Percentiles rank a stretch among this genome's conserved stretches.
These are phyloP conservation scores for Solanum appendiculatum DNA, from an alignment of 257 asterid genomes.

Conservation along the genomic window DNA sequence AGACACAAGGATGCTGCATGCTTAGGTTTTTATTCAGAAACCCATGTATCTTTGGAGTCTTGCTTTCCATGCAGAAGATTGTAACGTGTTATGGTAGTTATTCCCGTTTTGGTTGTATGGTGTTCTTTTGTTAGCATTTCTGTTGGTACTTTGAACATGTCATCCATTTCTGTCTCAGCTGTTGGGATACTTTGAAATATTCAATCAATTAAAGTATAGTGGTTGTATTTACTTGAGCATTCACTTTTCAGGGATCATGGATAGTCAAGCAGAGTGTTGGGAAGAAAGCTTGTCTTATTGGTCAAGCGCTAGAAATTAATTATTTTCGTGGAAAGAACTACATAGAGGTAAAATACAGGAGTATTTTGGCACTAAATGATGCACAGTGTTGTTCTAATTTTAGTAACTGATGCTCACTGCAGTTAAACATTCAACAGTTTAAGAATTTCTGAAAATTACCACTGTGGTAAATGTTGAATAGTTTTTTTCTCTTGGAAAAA, in stretches of 20 bases:
- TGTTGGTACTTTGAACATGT: not conserved
- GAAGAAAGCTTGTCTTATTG: conserved; percentile 75
- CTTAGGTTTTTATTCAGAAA: not conserved
- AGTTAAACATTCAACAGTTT: not conserved
- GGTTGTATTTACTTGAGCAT: not conserved
- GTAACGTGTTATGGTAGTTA: not conserved
- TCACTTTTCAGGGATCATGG: conserved; percentile 79
- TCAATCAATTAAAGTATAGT: not conserved
- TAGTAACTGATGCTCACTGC: not conserved
- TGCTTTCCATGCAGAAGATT: not conserved
- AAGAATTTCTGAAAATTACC: not conserved
- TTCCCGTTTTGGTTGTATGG: not conserved
- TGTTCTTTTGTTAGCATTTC: not conserved
- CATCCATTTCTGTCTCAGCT: not conserved
- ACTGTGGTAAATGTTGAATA: not conserved
- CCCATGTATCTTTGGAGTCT: not conserved
- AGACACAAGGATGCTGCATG: not conserved
- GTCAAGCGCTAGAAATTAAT: conserved; percentile 77
- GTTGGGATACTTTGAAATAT: not conserved
- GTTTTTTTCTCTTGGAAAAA: not conserved
- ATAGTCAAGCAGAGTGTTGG: conserved; percentile 96
- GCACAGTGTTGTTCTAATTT: not conserved
- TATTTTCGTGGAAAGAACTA: conserved; percentile 83
- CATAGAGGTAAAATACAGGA: conserved; percentile 58
- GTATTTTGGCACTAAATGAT: not conserved